Conservation (phyloP, 2,329 filamentous ascomycete species). For the Parafenestella ontariensis region DNA sequence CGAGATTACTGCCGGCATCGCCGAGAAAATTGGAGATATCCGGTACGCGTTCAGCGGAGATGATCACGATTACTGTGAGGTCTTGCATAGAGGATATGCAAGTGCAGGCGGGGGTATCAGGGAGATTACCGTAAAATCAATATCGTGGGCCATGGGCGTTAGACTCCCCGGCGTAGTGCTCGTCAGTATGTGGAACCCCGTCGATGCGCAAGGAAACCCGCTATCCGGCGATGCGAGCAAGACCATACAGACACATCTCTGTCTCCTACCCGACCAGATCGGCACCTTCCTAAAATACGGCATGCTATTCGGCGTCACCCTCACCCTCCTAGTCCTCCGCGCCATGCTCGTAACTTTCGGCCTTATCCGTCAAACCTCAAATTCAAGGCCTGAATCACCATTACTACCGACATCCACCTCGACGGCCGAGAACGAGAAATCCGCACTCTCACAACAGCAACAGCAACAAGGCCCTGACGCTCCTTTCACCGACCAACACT, state of each 20-base stretch:
- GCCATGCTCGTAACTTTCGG: conserved; percentile 49
- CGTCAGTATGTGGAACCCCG: conserved; percentile 89
- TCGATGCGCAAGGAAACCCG: conserved; percentile 62
- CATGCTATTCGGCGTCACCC: conserved; percentile 63
- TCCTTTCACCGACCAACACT: conserved; percentile 23
- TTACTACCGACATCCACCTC: conserved; percentile 15
- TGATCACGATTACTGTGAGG: conserved; percentile 96
- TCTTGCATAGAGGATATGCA: conserved; percentile 74
- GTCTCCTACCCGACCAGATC: conserved; percentile 87
- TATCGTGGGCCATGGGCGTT: conserved; percentile 97
- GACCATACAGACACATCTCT: conserved; percentile 88
- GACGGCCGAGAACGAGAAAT: conserved; percentile 38
- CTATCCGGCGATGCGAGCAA: conserved; percentile 48
- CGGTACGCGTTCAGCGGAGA: conserved; percentile 91
- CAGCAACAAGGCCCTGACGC: not conserved
- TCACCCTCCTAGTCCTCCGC: conserved; percentile 56
- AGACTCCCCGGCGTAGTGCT: conserved; percentile 85
- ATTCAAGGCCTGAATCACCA: no score
- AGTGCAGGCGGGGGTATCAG: conserved; percentile 63
- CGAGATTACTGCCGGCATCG: conserved; percentile 75
- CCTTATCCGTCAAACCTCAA: conserved; percentile 11
- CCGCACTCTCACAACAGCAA: no score
- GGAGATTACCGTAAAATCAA: conserved; percentile 94
- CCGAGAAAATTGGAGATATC: conserved; percentile 81
- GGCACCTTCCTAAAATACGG: conserved; percentile 83